Base-by-base conservation (phyloP, 108 stramenopile genomes). In the Nitzschia sp. region DNA sequence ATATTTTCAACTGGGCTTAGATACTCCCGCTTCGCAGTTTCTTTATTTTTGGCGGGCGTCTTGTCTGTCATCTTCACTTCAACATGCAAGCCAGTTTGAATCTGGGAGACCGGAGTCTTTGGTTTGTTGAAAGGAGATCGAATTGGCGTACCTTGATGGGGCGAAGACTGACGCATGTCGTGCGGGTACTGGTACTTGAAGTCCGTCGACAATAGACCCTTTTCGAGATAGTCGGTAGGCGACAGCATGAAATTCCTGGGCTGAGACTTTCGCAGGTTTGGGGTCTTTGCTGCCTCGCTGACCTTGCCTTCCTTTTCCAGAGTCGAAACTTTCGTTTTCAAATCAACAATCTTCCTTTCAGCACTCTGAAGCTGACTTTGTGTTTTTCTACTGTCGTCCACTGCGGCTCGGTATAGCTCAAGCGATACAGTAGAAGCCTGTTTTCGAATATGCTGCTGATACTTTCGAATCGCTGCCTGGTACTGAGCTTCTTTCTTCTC, bases 401-500 rank as follows among this genome's bases (percentile, higher is more conserved):
- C 53, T 9, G 61, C 75, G 13, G 45, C 19, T 45, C 48, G 62
- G 61, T 76, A 76, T 41, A 76, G 56, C 15, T 76, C 75, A 9
- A 76, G 35, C 19, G 68, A 69, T 5, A 76, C 55, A 32, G 68
- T 53, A 0, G 62, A 34, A 26, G 45, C 50, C 35, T 77, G 66
- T 29, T 78, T 67, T 22, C 60, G 55, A 41, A 78, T 58, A 58
- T 78, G 77, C 45, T 68, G 58, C 28, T 63, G 45, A 30, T 73
- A 58, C 46, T 72, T 72, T 21, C 50, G 53, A 66, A 78, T 78
- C 3, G 58, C 66, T 29, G 47, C 38, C 27, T 78, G 68, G 53
- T 72, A 72, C 53, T 78, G 63, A 0, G 53, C 50, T 63, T 78
- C 77, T 17, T 62, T 75, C 29, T 11, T 45, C 31, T 67, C 77